Evolutionary conservation across 164 flowering plant species (phyloP).

Genomic region (Tetracentron sinense): DNA sequence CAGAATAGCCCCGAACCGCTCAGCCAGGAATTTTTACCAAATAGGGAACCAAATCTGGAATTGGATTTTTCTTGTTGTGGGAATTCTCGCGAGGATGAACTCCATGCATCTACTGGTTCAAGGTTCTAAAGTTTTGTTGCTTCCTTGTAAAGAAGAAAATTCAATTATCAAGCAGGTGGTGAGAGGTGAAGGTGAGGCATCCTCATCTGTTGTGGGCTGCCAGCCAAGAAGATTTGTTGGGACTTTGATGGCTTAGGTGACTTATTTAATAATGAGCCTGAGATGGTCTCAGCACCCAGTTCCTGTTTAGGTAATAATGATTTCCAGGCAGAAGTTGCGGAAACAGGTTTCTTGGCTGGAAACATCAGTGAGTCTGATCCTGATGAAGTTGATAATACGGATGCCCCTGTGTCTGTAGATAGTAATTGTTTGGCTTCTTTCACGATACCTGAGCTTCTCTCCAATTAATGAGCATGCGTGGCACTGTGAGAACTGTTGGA

Average conservation of each 20-base stretch:
- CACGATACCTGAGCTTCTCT: constrained; percentile 74
- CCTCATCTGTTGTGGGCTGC: constrained; percentile 33
- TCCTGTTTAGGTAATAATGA: constrained; percentile 26
- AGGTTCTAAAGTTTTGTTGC: constrained; percentile 53
- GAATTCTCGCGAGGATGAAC: constrained; percentile 39
- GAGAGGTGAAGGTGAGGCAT: constrained; percentile 37
- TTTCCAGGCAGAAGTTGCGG: constrained; percentile 24
- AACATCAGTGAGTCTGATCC: constrained; percentile 78
- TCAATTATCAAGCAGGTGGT: constrained; percentile 18
- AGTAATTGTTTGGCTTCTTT: constrained; percentile 73
- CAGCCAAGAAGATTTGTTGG: constrained; percentile 38
- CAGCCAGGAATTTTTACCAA: constrained; percentile 13
- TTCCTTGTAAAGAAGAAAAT: constrained; percentile 62
- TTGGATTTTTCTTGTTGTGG: constrained; percentile 19
- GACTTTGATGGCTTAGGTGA: constrained; percentile 86
- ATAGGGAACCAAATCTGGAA: constrained; percentile 21
- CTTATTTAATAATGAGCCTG: constrained; percentile 86
- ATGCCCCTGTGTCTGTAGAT: constrained; percentile 83
- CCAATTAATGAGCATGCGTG: constrained; percentile 84
- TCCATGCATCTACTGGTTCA: constrained; percentile 47
- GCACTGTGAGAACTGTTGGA: constrained; percentile 87
- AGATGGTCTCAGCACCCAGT: constrained; percentile 30
- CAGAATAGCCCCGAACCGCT: constrained; percentile 19
- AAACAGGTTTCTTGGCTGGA: constrained; percentile 34
- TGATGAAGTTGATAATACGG: constrained; percentile 75